Evolutionary conservation across 2,329 filamentous ascomycete genomes (phyloP).

Genomic region (Colletotrichum godetiae): DNA sequence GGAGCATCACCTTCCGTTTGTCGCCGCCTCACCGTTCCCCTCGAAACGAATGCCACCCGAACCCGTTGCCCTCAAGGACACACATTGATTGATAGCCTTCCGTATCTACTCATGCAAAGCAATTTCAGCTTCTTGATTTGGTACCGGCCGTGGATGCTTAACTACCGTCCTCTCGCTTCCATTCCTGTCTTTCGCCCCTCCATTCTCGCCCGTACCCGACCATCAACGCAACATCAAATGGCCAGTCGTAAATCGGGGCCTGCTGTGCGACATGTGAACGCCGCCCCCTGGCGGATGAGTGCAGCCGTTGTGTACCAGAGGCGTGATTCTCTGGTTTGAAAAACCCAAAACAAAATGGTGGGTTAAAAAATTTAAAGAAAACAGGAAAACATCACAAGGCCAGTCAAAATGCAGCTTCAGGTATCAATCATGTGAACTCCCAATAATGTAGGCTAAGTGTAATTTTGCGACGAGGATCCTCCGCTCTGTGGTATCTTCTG

Average conservation of each 20-base stretch:
- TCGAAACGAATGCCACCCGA: not conserved
- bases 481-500: slow-evolving; percentile 30
- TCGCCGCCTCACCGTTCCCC: not conserved
- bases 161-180: not conserved
- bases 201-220: not conserved
- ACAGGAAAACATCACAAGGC: not conserved
- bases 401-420: not conserved
- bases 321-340: too few species aligned
- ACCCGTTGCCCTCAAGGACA: too few species aligned
- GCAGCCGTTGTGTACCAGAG: not conserved
- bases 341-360: not conserved
- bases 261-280: not conserved
- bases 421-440: not conserved
- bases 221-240: not conserved
- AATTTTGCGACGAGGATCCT: not conserved
- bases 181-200: not conserved
- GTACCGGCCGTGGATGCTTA: not conserved
- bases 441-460: not conserved
- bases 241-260: not conserved
- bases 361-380: not conserved
- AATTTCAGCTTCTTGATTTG: not conserved
- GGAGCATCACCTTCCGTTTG: not conserved
- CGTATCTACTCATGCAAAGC: too few species aligned
- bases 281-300: not conserved
- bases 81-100: too few species aligned